Conservation (phyloP, 441 rosid genomes). For the Mallotus repandus region DNA sequence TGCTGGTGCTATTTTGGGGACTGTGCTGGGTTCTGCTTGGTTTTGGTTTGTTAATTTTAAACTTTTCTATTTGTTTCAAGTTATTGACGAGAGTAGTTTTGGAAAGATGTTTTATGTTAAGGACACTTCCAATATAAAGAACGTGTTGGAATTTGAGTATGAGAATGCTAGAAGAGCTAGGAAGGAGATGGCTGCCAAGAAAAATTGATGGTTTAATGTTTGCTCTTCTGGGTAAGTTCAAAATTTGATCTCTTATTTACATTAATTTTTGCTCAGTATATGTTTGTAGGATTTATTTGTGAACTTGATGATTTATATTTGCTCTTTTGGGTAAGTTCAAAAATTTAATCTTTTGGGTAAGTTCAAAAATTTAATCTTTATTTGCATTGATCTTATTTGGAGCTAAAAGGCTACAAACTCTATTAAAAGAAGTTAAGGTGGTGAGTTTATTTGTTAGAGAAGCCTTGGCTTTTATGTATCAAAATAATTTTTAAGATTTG, state of each 20-base stretch:
- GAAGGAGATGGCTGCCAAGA: no score
- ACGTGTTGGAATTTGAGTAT: conserved; percentile 87
- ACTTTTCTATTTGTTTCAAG: conserved; percentile 48
- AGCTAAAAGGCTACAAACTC: no score
- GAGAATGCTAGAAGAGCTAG: conserved; percentile 90
- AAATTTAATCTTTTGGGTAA: no score
- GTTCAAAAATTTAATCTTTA: no score
- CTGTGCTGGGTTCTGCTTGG: conserved; percentile 61
- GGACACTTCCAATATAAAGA: conserved; percentile 86
- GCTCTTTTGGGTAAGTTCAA: no score
- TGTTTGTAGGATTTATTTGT: background rate
- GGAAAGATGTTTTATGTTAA: conserved; percentile 76
- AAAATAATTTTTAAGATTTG: no score
- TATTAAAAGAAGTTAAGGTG: no score
- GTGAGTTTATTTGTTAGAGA: no score
- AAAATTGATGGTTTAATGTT: conserved; percentile 35
- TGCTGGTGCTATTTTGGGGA: conserved; percentile 72
- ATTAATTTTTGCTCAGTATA: background rate
- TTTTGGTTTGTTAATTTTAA: conserved; percentile 74
- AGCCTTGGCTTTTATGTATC: no score
- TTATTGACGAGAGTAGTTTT: conserved; percentile 66
- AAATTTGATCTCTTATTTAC: conserved; percentile 5
- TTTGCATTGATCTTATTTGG: no score
- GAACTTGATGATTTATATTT: no score
- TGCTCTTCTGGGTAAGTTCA: conserved; percentile 29